Percentiles rank a stretch among this genome's conserved stretches.
phyloP scores from a whole-genome alignment of 495 filamentous ascomycete species.

The Annulohypoxylon bovei region DNA sequence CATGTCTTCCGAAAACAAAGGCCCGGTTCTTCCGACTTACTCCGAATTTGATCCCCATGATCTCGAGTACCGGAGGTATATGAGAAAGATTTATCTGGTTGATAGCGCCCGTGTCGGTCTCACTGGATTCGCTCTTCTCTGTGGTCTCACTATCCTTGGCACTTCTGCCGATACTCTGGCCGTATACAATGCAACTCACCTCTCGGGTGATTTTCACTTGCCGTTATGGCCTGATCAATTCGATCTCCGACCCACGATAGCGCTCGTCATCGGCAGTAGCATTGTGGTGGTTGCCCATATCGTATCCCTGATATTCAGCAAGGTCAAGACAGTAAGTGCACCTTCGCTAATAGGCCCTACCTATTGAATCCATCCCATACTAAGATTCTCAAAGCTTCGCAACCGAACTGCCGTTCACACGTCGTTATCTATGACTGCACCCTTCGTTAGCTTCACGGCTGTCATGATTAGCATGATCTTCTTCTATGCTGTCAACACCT shows the following conservation, averaged over 20 bases:
- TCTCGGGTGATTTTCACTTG: constrained; percentile 53
- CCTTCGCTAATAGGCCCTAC: background rate
- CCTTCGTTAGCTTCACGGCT: constrained; percentile 55
- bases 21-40: constrained; percentile 39
- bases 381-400: constrained; percentile 52
- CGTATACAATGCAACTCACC: constrained; percentile 61
- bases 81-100: constrained; percentile 48
- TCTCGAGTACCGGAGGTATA: constrained; percentile 48
- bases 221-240: constrained; percentile 63
- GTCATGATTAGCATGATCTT: constrained; percentile 61
- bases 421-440: constrained; percentile 51
- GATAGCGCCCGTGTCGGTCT: constrained; percentile 56
- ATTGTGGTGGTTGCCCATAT: constrained; percentile 56
- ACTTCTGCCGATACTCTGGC: constrained; percentile 59
- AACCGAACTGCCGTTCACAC: constrained; percentile 49
- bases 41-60: constrained; percentile 54
- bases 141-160: constrained; percentile 60
- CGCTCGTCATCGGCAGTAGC: constrained; percentile 57
- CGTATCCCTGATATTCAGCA: constrained; percentile 55
- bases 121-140: constrained; percentile 58
- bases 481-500: constrained; percentile 64
- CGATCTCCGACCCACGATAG: constrained; percentile 60
- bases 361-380: constrained; percentile 18
- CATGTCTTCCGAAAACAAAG: constrained; percentile 46
- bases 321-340: constrained; percentile 50